Base-by-base conservation (phyloP, 1,139 yeast species). In the Blastobotrys serpentis region DNA sequence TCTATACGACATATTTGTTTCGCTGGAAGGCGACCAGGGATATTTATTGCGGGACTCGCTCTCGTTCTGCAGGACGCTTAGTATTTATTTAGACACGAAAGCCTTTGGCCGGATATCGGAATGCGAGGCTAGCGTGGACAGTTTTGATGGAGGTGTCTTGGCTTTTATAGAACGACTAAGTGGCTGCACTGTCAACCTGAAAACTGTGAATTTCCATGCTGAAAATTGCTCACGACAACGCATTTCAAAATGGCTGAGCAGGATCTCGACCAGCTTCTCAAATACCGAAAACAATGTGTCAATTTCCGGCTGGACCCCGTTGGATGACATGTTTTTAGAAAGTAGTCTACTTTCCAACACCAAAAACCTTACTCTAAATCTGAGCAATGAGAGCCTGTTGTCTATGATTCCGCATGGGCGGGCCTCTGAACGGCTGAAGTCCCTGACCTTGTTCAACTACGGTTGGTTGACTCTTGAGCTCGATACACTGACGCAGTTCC, bases 391-490 rank as follows among this genome's bases (percentile, higher is more conserved):
- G 19, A 17, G 23, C 6, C 19, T 36, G 6, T 19, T 36, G 23
- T 36, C 40, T 3, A 36, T 36, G 23, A 11, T 36, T 17, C 40
- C 40, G 14, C 23, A 36, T 36, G 40, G 40, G 11, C 18, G n/a
- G 40, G 40, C 40, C 3, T 36, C 40, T 3, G 40, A 18, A 7
- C 25, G 14, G 8, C 5, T 36, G 6, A 36, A 36, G 16, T 36
- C 40, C 4, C 40, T 36, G 14, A 17, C 40, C 8, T 19, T 36
- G n/a, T 36, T 36, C 14, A 36, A 36, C 25, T 36, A 36, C 14
- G 40, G 40, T 19, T 36, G 40, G 40, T 19, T 36, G n/a, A 36
- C 40, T 3, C 25, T 36, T n/a, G 40, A 36, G 5, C 19, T 17
- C 25, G 22, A 36, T n/a, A 36, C 25, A 3, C 22, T 36, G 40